Base-by-base conservation (phyloP, 2,329 filamentous ascomycete species). In the Sphaerulina populicola region DNA sequence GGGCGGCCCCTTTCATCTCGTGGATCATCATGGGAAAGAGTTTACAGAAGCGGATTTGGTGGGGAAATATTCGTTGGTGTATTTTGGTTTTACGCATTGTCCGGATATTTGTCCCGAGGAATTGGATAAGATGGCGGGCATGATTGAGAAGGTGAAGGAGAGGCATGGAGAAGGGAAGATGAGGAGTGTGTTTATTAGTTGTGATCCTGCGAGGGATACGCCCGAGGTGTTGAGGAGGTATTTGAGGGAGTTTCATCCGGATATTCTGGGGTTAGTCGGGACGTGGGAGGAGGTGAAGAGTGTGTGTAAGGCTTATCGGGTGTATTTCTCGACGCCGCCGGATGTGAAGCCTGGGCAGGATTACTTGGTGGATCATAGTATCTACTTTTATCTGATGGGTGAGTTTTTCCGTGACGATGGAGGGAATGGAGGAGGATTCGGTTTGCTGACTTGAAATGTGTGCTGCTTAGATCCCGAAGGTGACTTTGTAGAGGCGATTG, bases 41-140 rank as follows among this genome's bases (percentile, higher is more conserved):
- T 90, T 94, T 61, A 86, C 85, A 2, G 85, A 85, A 62, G 78
- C 83, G 66, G 82, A 91, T 69, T 77, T 97, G 75, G 86, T 85
- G 75, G 93, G 93, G 48, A 87, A 86, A 69, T 93, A 95, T 72
- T 79, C 80, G 49, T 70, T 94, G 72, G 86, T 97, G 35, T 98
- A 98, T 74, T 98, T 98, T 68, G 93, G 93, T 64, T 98, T 98
- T 77, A 91, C 88, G 7, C 90, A 96, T 71, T 98, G 93, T 69
- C 93, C 93, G 21, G 93, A 98, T 68, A 98, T 98, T 68, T 98
- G 93, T 74, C 93, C 93, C 31, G 93, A 98, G 66, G 93, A 98
- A 72, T 84, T 98, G 63, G 93, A 98, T 74, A 98, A 98, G 76
- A 96, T 98, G 90, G 87, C 91, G n/a, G 77, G 78, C 52, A 95